phyloP scores from a whole-genome alignment of 2,329 filamentous ascomycete species.

The Fusarium chuoi region DNA sequence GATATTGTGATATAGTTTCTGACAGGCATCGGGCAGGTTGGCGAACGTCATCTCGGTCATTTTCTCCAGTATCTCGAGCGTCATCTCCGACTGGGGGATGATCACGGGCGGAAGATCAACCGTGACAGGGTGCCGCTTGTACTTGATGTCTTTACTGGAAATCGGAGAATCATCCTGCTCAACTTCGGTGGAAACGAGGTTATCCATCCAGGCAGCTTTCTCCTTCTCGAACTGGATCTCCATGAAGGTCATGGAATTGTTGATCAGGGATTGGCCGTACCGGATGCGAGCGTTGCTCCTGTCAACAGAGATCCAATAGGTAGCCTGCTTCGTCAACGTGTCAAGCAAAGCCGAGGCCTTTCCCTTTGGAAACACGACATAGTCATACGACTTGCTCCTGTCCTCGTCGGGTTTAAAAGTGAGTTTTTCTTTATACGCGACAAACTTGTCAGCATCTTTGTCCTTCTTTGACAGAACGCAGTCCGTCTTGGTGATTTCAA shows the following conservation, averaged over 20 bases:
- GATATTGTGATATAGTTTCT: neutral
- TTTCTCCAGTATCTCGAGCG: accelerated
- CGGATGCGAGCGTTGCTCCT: neutral
- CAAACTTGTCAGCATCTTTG: neutral
- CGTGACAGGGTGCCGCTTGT: neutral
- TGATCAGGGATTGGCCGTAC: neutral
- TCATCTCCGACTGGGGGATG: neutral
- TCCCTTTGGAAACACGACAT: neutral
- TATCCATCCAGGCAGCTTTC: neutral
- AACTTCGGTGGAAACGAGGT: neutral
- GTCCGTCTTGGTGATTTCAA: neutral
- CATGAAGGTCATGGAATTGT: neutral
- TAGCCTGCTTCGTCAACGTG: neutral
- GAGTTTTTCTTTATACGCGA: neutral
- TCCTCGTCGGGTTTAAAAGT: neutral
- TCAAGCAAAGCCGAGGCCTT: neutral
- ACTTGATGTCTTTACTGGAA: neutral
- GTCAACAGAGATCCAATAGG: neutral
- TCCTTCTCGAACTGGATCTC: neutral
- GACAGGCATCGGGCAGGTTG: neutral
- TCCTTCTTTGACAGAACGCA: neutral
- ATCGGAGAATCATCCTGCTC: neutral
- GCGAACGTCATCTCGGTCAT: neutral
- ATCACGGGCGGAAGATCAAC: neutral
- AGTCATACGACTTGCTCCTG: neutral